Evolutionary conservation across 2,329 filamentous ascomycete species (phyloP).

Genomic region (Colletotrichum cereale): DNA sequence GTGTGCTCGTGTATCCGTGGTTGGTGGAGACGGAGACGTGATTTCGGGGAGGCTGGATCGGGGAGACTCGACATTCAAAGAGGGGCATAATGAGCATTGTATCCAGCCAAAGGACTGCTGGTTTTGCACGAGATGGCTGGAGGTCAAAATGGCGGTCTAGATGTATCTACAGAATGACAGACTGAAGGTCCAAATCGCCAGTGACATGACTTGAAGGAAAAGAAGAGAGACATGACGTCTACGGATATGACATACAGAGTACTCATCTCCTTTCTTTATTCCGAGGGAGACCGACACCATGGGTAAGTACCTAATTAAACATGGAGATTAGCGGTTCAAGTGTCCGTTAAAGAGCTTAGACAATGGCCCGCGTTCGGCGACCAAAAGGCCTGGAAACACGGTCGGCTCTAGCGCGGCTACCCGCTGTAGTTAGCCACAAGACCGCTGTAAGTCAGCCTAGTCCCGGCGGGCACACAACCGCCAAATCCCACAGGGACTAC

Average conservation of each 20-base stretch:
- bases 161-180: neutral
- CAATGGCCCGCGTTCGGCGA: slow-evolving; percentile 22
- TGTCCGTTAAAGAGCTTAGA: slow-evolving; percentile 15
- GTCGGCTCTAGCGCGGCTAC: slow-evolving; percentile 12
- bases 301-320: slow-evolving; percentile 14
- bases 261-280: neutral
- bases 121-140: slow-evolving; percentile 33
- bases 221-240: neutral
- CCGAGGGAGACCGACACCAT: neutral
- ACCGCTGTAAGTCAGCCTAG: neutral
- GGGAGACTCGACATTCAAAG: slow-evolving; percentile 24
- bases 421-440: neutral
- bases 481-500: neutral
- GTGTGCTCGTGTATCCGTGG: neutral
- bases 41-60: slow-evolving; percentile 42
- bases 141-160: slow-evolving; percentile 28
- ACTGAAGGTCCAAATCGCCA: neutral
- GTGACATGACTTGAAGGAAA: neutral
- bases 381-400: slow-evolving; percentile 20
- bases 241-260: neutral
- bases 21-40: slow-evolving; percentile 42
- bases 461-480: slow-evolving; percentile 1
- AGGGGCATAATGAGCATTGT: slow-evolving; percentile 23
- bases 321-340: slow-evolving; percentile 8
- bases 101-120: slow-evolving; percentile 9